Evolutionary conservation across 2,329 filamentous ascomycete genomes (phyloP), one percentile per base, ranked within the genome.

Genomic region (Chaetomium sp.): DNA sequence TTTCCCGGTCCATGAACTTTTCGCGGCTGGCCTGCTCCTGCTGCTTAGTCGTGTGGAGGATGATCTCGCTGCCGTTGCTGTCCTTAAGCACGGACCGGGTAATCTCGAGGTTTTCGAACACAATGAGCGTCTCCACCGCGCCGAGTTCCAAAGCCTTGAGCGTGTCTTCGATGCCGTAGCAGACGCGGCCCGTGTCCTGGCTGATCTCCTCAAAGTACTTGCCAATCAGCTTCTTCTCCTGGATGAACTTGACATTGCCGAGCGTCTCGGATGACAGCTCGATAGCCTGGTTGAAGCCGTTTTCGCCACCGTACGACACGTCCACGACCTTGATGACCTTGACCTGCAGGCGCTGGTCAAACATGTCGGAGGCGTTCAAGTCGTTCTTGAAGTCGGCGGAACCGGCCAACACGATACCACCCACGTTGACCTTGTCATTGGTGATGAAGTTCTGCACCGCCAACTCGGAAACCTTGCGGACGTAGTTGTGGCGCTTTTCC

Each of bases 261-360:
- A 99, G 82, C 6, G 94, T 99, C 79, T 99, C 95, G 6, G 91
- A 84, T 33, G 94, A 87, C 67, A 99, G 75, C 71, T 99, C 94
- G 62, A 99, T 99, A 58, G 94, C 94, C 77, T 99, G 95, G 79
- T 99, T 99, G 82, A 99, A 99, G 47, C 94, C 94, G 79, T 97
- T 97, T 77, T 99, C 95, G 65, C 94, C 94, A 72, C 94, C 94
- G 68, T 99, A 99, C 11, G 92, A 97, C 45, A 99, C 95, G 72
- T 99, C 94, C 38, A 99, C 95, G 45, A 99, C 89, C 78, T 99
- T 99, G 82, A 99, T 97, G 68, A 99, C 94, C 81, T 99, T 99
- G 71, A 84, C 77, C 67, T 89, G 85, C 54, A 99, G 81, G 72
- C 94, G 91, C 69, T 86, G 81, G 72, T 99, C 94, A 73, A 99